Base-by-base conservation (phyloP, 1,284 basidiomycete species). In the Cronartium ribicola region DNA sequence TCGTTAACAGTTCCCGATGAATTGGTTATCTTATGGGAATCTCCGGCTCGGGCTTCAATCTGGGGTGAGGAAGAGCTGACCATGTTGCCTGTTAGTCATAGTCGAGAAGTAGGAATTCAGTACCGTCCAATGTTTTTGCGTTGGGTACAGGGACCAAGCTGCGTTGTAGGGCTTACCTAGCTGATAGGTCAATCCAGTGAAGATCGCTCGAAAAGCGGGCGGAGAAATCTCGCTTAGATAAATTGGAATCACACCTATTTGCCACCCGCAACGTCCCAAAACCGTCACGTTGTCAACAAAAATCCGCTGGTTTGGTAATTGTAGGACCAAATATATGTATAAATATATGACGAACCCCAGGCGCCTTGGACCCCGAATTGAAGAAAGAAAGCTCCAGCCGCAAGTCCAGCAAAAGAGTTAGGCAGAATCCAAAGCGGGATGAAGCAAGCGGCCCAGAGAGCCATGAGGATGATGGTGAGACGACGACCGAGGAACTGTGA, bases 161-260 rank as follows among this genome's bases (percentile, higher is more conserved):
- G 57, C 66, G 65, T n/a, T n/a, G 29, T 84, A 29, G 75, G 86
- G 83, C 80, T 90, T 90, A 75, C 90, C 89, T 57, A 92, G 80
- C 79, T 96, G 94, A 83, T 95, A 98, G 0, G 90, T 89, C 0
- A 95, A 87, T 77, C 94, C 94, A 22, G 90, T 89, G 85, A 95
- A 97, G 0, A 91, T 90, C 7, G 93, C 92, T 69, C 94, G 86
- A 86, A 96, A 98, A 0, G 92, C 92, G 0, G 93, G 88, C 0
- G 94, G 92, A 0, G 91, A 89, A 82, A 94, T 88, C 82, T 98
- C 95, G 3, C 89, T 86, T n/a, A 96, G 84, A 80, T 90, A 88
- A 79, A 93, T 91, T 2, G 91, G 91, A 77, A 92, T 89, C 84
- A 89, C 78, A 66, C 80, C 80, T 63, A 29, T 20, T n/a, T 37